phyloP scores from a whole-genome alignment of 768 basidiomycete genomes.

The Scleroderma bovista region DNA sequence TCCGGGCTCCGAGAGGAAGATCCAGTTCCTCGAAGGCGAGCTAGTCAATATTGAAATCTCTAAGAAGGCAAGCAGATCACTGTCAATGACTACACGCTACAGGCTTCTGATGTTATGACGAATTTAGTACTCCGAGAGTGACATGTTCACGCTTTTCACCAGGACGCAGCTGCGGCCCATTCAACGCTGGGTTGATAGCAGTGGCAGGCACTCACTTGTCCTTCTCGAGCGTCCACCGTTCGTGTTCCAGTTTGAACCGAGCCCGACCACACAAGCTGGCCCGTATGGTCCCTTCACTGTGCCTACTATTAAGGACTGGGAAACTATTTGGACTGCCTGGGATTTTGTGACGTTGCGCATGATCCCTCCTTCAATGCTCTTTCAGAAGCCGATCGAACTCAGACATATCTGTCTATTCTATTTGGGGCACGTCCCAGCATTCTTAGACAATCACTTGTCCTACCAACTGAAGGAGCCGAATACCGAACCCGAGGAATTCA shows the following conservation, averaged over 20 bases:
- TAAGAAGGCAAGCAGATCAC: slow-evolving; percentile 55
- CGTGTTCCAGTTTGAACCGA: slow-evolving; percentile 57
- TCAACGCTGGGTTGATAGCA: slow-evolving; percentile 77
- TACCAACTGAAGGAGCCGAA: slow-evolving; percentile 67
- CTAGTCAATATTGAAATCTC: slow-evolving; percentile 82
- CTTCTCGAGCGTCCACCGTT: slow-evolving; percentile 85
- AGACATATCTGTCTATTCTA: slow-evolving; percentile 98
- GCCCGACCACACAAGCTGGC: slow-evolving; percentile 28
- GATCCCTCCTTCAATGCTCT: slow-evolving; percentile 83
- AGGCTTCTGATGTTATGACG: slow-evolving; percentile 2
- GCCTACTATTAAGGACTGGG: slow-evolving; percentile 77
- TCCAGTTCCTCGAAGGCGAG: slow-evolving; percentile 66
- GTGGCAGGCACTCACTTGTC: slow-evolving; percentile 78
- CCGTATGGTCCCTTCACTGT: slow-evolving; percentile 45
- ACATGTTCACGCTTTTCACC: slow-evolving; percentile 65
- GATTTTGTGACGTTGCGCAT: slow-evolving; percentile 78
- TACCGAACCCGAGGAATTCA: slow-evolving; percentile 81
- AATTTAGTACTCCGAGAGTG: slow-evolving; percentile 63
- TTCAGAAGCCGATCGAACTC: slow-evolving; percentile 87
- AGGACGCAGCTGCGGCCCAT: slow-evolving; percentile 77
- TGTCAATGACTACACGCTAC: background rate
- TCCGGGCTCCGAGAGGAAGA: slow-evolving; percentile 36
- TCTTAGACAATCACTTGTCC: slow-evolving; percentile 87
- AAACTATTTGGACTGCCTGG: slow-evolving; percentile 82
- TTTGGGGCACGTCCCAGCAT: slow-evolving; percentile 88